Evolutionary conservation across 805 yeast species (phyloP).

Genomic region (Zygosaccharomyces rouxii): DNA sequence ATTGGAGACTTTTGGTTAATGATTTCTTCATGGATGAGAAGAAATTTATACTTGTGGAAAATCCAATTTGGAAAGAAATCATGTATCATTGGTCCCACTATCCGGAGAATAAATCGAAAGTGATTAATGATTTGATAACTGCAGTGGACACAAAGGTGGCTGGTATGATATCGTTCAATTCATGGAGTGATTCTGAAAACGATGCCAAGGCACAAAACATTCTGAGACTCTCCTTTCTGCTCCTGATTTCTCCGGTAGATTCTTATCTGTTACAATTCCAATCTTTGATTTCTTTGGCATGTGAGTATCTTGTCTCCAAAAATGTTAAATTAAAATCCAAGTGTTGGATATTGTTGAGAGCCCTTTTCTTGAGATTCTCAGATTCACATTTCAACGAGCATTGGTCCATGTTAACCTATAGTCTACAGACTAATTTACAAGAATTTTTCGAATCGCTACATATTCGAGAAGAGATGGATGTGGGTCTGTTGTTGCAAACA

Average conservation of each 20-base stretch:
- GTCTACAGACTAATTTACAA: slow-evolving; percentile 43
- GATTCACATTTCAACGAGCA: slow-evolving; percentile 59
- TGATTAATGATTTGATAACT: slow-evolving; percentile 28
- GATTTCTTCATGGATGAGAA: slow-evolving; percentile 60
- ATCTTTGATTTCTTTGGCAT: slow-evolving; percentile 45
- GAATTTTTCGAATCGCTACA: slow-evolving; percentile 30
- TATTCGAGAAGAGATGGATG: slow-evolving; percentile 28
- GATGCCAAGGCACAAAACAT: slow-evolving; percentile 49
- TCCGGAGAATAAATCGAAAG: slow-evolving; percentile 52
- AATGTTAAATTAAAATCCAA: slow-evolving; percentile 25
- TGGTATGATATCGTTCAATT: slow-evolving; percentile 47
- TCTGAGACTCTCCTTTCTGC: slow-evolving; percentile 58
- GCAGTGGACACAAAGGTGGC: slow-evolving; percentile 38
- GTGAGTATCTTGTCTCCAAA: slow-evolving; percentile 35
- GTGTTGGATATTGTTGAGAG: slow-evolving; percentile 56
- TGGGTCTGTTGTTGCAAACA: slow-evolving; percentile 45
- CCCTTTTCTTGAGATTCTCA: slow-evolving; percentile 56
- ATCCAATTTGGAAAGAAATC: slow-evolving; percentile 48
- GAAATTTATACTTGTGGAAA: slow-evolving; percentile 19
- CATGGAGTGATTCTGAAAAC: slow-evolving; percentile 67
- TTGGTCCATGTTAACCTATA: slow-evolving; percentile 67
- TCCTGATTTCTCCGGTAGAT: slow-evolving; percentile 60
- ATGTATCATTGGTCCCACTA: slow-evolving; percentile 56
- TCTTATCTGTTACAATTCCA: slow-evolving; percentile 45
- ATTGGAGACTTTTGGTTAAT: slow-evolving; percentile 59